phyloP scores from a whole-genome alignment of 1,284 basidiomycete species.

The Cryptococcus sp. region DNA sequence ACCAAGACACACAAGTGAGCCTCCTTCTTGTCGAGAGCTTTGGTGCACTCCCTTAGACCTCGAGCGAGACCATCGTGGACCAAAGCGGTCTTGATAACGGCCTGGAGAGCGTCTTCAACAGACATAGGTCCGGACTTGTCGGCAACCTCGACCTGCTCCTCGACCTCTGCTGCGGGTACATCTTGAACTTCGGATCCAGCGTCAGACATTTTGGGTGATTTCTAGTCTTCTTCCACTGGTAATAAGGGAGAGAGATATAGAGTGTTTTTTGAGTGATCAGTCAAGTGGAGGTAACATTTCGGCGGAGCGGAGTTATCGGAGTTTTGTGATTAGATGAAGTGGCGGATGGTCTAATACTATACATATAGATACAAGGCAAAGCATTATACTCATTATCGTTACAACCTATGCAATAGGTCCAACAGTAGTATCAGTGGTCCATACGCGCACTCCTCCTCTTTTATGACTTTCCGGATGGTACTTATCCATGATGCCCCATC shows the following conservation, averaged over 20 bases:
- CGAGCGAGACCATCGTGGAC: constrained; percentile 97
- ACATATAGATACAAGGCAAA: too few relatives aligned
- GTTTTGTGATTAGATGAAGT: constrained; percentile 4
- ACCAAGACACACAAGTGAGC: constrained; percentile 98
- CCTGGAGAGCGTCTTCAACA: constrained; percentile 97
- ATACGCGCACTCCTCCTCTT: constrained; percentile 62
- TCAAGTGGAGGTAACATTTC: neutral
- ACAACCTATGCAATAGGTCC: neutral
- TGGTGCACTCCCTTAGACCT: constrained; percentile 95
- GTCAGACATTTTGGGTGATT: constrained; percentile 78
- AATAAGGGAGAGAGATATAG: constrained; percentile 10
- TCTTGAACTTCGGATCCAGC: constrained; percentile 88
- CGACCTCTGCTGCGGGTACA: constrained; percentile 58
- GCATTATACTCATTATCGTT: neutral
- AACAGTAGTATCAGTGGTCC: constrained; percentile 5
- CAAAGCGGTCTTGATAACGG: constrained; percentile 73
- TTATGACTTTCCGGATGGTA: constrained; percentile 74
- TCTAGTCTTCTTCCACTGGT: constrained; percentile 46
- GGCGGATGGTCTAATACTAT: neutral
- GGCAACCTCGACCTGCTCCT: constrained; percentile 69
- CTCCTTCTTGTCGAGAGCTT: constrained; percentile 97
- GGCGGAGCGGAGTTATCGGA: constrained; percentile 7
- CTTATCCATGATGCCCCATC: constrained; percentile 59
- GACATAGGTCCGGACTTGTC: constrained; percentile 87
- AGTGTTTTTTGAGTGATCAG: neutral